Evolutionary conservation across 345 rosid genomes (phyloP).

Genomic region (Psidium friedrichsthalianum): DNA sequence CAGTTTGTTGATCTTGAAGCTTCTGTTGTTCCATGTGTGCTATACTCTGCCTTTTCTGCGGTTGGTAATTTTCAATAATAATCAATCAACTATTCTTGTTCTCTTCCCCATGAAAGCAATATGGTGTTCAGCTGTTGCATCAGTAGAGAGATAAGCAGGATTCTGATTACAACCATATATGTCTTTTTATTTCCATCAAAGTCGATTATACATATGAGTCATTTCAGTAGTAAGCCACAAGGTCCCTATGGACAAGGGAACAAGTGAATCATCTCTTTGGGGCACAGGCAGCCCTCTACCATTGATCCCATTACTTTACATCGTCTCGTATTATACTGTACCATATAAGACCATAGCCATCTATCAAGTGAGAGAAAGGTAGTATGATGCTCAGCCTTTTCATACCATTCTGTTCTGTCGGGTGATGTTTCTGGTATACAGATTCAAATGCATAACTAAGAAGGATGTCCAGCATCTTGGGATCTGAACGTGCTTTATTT

Average conservation of each 20-base stretch:
- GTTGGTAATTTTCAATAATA: neutral
- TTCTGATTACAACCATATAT: neutral
- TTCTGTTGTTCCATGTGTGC: neutral
- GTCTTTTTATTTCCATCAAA: neutral
- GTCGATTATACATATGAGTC: neutral
- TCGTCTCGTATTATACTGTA: neutral
- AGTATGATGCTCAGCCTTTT: neutral
- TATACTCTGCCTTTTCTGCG: neutral
- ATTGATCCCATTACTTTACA: neutral
- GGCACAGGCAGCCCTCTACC: conserved; percentile 8
- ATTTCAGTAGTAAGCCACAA: neutral
- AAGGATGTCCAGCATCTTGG: neutral
- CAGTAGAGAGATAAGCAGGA: neutral
- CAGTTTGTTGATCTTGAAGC: neutral
- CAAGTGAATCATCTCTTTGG: conserved; percentile 1
- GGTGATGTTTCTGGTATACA: neutral
- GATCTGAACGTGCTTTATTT: neutral
- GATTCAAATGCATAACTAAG: neutral
- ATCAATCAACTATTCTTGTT: neutral
- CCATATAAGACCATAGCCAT: neutral
- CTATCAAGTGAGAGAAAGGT: neutral
- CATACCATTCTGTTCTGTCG: neutral
- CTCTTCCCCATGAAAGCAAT: neutral
- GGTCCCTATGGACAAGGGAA: conserved; percentile 11
- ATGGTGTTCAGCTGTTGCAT: neutral